These are phyloP conservation scores for Candida pseudoviswanathii DNA, from an alignment of 1,139 yeast species.

Conservation along the genomic window DNA sequence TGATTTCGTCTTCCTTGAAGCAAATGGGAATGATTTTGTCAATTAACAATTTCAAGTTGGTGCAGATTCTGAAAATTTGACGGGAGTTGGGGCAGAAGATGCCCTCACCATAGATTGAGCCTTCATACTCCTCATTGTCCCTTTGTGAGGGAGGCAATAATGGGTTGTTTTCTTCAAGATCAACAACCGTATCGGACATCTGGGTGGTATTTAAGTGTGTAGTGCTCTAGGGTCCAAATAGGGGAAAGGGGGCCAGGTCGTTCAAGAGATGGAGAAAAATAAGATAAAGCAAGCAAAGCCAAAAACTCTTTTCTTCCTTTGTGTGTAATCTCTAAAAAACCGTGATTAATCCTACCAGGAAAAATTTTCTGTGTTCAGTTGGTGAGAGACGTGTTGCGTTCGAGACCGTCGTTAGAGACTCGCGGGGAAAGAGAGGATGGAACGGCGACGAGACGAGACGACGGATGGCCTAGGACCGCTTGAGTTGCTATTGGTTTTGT, in stretches of 20 bases:
- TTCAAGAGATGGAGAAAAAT: background rate
- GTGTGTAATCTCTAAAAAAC: no score
- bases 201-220: background rate
- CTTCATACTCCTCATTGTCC: constrained; percentile 13
- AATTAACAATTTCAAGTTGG: constrained; percentile 70
- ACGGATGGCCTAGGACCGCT: no score
- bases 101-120: constrained; percentile 13
- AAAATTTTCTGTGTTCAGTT: no score
- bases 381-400: no score
- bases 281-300: background rate
- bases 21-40: constrained; percentile 72
- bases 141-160: constrained; percentile 14
- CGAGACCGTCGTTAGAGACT: no score
- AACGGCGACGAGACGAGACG: no score
- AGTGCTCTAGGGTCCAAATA: background rate
- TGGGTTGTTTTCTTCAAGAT: constrained; percentile 16
- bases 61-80: constrained; percentile 71
- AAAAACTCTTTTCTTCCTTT: background rate
- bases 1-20: constrained; percentile 51
- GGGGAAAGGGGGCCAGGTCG: no score
- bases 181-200: constrained; percentile 2
- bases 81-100: constrained; percentile 57
- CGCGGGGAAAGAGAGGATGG: no score
- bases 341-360: no score
- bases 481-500: no score